Evolutionary conservation across 169 alveolate species (phyloP).

Genomic region (Perkinsus olseni): DNA sequence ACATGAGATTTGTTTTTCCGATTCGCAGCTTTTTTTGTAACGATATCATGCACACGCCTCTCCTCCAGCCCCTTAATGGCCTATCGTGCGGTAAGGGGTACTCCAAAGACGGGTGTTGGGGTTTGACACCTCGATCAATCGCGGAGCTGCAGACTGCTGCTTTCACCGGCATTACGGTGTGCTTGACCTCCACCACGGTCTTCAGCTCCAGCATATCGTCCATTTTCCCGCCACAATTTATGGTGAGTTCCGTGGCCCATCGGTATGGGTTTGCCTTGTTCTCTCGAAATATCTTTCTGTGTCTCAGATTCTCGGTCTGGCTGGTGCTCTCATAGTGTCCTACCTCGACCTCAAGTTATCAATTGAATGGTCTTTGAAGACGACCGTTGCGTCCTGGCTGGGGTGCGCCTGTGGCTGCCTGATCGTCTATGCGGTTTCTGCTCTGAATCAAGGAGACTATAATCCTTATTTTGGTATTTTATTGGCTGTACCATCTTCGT

Average conservation of each 20-base stretch:
- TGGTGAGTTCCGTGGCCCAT: background rate
- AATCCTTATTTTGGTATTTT: background rate
- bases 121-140: background rate
- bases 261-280: background rate
- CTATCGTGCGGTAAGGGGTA: background rate
- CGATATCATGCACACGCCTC: background rate
- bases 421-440: background rate
- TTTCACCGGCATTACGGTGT: background rate
- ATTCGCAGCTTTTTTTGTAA: background rate
- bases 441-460: background rate
- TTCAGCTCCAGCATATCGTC: background rate
- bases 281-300: too few species aligned
- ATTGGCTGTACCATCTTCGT: background rate
- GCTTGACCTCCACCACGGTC: background rate
- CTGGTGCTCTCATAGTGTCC: background rate
- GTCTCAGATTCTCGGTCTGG: background rate
- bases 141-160: background rate
- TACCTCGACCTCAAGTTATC: background rate
- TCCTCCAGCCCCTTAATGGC: background rate
- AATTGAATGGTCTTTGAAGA: background rate
- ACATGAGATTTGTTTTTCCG: too few species aligned
- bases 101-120: background rate
- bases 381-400: background rate
- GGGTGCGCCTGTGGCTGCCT: background rate
- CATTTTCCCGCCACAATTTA: background rate